Conservation (phyloP, 768 basidiomycete species). For the Dacryopinax spathularia region DNA sequence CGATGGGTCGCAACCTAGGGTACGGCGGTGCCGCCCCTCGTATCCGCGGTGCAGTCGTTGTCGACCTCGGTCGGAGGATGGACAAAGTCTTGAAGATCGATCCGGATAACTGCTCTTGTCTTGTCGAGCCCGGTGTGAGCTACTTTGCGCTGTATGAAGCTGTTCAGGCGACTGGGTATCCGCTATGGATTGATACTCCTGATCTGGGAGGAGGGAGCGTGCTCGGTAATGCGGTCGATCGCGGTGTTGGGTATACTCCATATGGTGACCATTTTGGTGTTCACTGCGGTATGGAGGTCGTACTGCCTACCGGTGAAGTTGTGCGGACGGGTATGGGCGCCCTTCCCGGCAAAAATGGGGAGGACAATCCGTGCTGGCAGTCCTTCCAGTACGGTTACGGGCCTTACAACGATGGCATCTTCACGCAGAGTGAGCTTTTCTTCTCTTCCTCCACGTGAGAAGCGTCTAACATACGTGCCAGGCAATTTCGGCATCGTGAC, state of each 20-base stretch:
- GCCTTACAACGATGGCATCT: conserved; percentile 14
- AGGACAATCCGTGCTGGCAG: conserved; percentile 7
- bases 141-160: conserved; percentile 14
- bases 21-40: conserved; percentile 15
- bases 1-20: conserved; percentile 13
- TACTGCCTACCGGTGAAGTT: conserved; percentile 14
- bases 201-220: conserved; percentile 13
- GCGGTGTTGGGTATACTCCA: conserved; percentile 8
- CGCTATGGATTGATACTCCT: conserved; percentile 12
- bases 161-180: conserved; percentile 4
- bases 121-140: conserved; percentile 13
- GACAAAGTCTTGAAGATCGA: conserved; percentile 12
- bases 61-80: conserved; percentile 10
- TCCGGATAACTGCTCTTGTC: conserved; percentile 8
- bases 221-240: conserved; percentile 7
- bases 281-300: conserved; percentile 15
- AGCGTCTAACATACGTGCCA: background rate
- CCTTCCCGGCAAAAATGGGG: conserved; percentile 7
- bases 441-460: background rate
- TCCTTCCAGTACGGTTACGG: conserved; percentile 13
- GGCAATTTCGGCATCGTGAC: conserved; percentile 12
- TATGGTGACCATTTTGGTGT: conserved; percentile 13
- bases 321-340: conserved; percentile 14
- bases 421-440: conserved; percentile 10
- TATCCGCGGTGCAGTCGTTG: conserved; percentile 8